Percentiles rank a stretch among this genome's conserved stretches.
Evolutionary conservation across 345 rosid species (phyloP).

Genomic region (Populus nigra): DNA sequence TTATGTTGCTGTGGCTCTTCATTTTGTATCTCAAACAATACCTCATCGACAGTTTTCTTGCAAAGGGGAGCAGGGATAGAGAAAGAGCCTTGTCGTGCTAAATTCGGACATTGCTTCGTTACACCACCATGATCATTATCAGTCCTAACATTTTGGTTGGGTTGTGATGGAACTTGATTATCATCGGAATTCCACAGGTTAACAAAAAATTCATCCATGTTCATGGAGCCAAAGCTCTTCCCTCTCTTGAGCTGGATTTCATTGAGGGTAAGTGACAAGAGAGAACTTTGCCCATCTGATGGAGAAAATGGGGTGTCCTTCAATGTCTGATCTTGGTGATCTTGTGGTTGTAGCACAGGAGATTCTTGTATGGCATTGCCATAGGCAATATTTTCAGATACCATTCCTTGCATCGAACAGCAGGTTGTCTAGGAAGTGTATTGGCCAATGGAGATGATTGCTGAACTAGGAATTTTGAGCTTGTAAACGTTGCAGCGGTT

Average conservation of each 20-base stretch:
- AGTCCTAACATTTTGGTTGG: slow-evolving; percentile 4
- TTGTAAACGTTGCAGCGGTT: neutral
- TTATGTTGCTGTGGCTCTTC: slow-evolving; percentile 35
- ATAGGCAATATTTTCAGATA: slow-evolving; percentile 9
- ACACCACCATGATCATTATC: neutral
- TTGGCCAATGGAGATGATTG: neutral
- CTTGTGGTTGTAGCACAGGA: slow-evolving; percentile 16
- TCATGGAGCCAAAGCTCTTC: slow-evolving; percentile 77
- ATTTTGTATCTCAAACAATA: slow-evolving; percentile 78
- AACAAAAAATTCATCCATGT: slow-evolving; percentile 85
- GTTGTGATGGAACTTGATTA: slow-evolving; percentile 24
- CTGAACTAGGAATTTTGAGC: neutral
- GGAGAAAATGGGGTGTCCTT: slow-evolving; percentile 22
- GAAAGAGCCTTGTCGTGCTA: slow-evolving; percentile 65
- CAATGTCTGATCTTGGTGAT: neutral
- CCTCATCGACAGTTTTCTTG: slow-evolving; percentile 88
- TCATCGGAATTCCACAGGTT: slow-evolving; percentile 66
- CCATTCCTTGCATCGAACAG: neutral
- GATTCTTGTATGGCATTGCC: slow-evolving; percentile 7
- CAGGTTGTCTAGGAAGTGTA: neutral
- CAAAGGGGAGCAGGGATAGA: slow-evolving; percentile 64
- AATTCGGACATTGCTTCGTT: neutral
- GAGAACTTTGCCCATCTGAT: slow-evolving; percentile 41
- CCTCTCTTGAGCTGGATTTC: slow-evolving; percentile 83
- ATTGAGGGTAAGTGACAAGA: slow-evolving; percentile 69